Percentiles rank a stretch among this genome's conserved stretches.
Evolutionary conservation across 257 asterid species (phyloP).

Genomic region (Solanum corneliomulleri): DNA sequence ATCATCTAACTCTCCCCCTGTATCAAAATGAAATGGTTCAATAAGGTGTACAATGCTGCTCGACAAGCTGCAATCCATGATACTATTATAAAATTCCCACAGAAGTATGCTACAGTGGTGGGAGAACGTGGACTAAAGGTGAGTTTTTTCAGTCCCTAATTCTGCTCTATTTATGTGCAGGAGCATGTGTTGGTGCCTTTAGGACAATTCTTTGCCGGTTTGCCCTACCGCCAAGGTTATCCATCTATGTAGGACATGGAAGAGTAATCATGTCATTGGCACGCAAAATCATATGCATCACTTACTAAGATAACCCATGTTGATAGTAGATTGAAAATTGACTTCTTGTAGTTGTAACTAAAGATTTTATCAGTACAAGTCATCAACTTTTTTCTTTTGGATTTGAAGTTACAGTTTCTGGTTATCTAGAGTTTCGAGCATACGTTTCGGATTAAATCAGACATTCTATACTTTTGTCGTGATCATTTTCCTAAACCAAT

Average conservation of each 20-base stretch:
- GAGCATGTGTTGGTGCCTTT: neutral
- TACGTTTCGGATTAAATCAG: neutral
- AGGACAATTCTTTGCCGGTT: neutral
- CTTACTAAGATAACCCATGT: neutral
- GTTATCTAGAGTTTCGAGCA: neutral
- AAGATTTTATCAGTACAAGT: neutral
- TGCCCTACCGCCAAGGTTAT: neutral
- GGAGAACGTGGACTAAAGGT: constrained; percentile 99
- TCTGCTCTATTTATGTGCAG: neutral
- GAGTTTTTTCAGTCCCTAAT: neutral
- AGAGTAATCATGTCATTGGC: neutral
- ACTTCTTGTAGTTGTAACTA: neutral
- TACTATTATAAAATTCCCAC: constrained; percentile 86
- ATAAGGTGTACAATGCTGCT: constrained; percentile 90
- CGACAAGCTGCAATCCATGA: constrained; percentile 89
- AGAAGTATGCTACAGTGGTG: constrained; percentile 66
- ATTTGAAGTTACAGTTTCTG: neutral
- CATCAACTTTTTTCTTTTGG: neutral
- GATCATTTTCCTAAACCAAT: neutral
- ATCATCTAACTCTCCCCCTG: neutral
- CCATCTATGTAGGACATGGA: neutral
- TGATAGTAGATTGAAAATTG: neutral
- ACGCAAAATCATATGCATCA: neutral
- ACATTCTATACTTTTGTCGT: neutral
- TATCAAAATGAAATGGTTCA: constrained; percentile 6